Base-by-base conservation (phyloP, 495 filamentous ascomycete genomes). In the Neurospora sp. region DNA sequence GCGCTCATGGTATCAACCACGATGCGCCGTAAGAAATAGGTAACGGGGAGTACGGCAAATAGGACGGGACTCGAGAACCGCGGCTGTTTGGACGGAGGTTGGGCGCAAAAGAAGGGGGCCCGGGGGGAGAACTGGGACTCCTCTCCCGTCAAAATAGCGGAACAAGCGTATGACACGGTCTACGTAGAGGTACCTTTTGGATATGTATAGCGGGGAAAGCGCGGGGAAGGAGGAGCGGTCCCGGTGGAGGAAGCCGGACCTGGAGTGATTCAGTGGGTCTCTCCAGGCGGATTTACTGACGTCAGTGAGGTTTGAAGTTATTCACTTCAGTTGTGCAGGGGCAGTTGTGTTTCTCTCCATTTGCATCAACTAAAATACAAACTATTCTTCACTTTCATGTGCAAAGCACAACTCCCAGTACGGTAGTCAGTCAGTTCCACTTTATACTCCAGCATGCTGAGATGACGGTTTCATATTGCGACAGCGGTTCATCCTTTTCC, bases 1-100 rank as follows among this genome's bases (percentile, higher is more conserved):
- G 44, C 74, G 71, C 44, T 73, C 74, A 75, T 75, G 45, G 14
- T 68, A 68, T 61, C 37, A 70, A 48, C 41, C 61, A 40, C 48
- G 31, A 61, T 72, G 71, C 8, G 53, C 53, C 12, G 53, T 35
- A 61, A 61, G 53, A 35, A 18, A 61, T 35, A 61, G 27, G 14
- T 35, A 35, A 20, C 20, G 45, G 45, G 9, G 45, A 53, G 18
- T n/a, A 61, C 6, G 27, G 27, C 5, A 61, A 16, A 31, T 10
- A 61, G 53, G 10, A 42, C 41, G 48, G 48, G 53, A 14, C 27
- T 61, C 27, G 12, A 61, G 53, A 61, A 61, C 53, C 71, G 31
- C 16, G 45, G 53, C 48, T 45, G 37, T 45, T 18, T 18, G 41
- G 42, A 45, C 42, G 42, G 14, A 72, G 37, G 71, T 65, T 40